phyloP scores from a whole-genome alignment of 768 basidiomycete species.

The Coprinellus aureogranulatus region DNA sequence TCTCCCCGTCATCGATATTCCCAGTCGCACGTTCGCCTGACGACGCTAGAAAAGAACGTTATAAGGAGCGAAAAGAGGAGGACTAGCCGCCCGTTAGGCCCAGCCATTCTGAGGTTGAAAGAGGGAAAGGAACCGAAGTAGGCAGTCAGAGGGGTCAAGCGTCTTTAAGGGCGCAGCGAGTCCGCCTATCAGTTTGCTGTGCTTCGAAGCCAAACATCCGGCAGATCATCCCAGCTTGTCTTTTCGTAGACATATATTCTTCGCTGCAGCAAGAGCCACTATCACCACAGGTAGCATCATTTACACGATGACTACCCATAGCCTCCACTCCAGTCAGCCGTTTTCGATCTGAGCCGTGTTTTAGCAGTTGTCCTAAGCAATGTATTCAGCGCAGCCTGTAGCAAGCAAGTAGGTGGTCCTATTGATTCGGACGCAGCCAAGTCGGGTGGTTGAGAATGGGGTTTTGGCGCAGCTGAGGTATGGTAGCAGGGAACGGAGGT shows the following conservation, averaged over 20 bases:
- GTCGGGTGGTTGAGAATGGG: too few species aligned
- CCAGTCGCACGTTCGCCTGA: neutral
- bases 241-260: neutral
- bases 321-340: too few species aligned
- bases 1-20: neutral
- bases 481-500: too few species aligned
- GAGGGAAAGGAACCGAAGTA: neutral
- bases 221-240: slow-evolving; percentile 2
- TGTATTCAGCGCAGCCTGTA: too few species aligned
- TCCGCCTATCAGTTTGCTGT: neutral
- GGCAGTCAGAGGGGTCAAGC: neutral
- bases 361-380: too few species aligned
- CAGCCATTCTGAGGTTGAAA: neutral
- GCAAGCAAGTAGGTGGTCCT: too few species aligned
- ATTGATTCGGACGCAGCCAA: too few species aligned
- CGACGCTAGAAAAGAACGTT: neutral
- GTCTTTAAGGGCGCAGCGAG: neutral
- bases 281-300: slow-evolving; percentile 5
- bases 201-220: neutral
- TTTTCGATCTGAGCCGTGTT: too few species aligned
- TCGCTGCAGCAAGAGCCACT: neutral
- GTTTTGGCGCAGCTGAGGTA: too few species aligned
- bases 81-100: slow-evolving; percentile 3
- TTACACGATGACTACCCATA: neutral
- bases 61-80: slow-evolving; percentile 5